Percentiles rank a stretch among this genome's conserved stretches.
phyloP scores from a whole-genome alignment of 805 yeast species.

The Metschnikowia amazonensis region DNA sequence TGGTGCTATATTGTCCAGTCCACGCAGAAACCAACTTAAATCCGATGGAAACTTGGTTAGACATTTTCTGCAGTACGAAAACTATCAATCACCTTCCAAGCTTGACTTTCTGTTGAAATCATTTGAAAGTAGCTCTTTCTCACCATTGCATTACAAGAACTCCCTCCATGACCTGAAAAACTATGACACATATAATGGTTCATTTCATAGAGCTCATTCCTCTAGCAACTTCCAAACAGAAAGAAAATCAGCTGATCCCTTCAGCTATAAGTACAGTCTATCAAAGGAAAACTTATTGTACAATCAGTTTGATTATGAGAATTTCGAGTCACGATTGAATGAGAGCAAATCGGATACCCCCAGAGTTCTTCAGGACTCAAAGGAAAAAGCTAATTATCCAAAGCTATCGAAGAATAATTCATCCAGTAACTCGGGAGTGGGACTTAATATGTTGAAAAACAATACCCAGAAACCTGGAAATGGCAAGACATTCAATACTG shows the following conservation, averaged over 20 bases:
- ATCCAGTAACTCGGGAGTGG: conserved; percentile 35
- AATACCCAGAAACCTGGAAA: conserved; percentile 6
- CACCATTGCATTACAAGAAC: neutral
- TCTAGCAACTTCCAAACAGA: conserved; percentile 28
- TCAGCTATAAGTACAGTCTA: conserved; percentile 1
- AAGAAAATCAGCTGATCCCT: conserved; percentile 1
- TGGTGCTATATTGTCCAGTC: neutral
- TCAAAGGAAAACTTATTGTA: conserved; percentile 7
- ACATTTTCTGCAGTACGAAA: conserved; percentile 1
- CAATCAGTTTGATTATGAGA: conserved; percentile 5
- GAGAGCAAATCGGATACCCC: conserved; percentile 10
- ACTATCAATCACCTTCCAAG: neutral
- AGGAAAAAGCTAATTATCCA: conserved; percentile 35
- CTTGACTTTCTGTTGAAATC: conserved; percentile 2
- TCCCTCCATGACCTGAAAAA: neutral
- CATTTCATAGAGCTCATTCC: conserved; percentile 28
- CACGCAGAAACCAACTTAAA: neutral
- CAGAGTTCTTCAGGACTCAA: conserved; percentile 6
- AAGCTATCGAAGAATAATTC: conserved; percentile 25
- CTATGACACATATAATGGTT: conserved; percentile 1
- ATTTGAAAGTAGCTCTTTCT: neutral
- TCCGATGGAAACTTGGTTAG: conserved; percentile 3
- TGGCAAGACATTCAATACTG: neutral
- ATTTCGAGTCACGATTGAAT: conserved; percentile 8
- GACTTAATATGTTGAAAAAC: conserved; percentile 37